Percentiles rank a stretch among this genome's conserved stretches.
Conservation (phyloP, 257 asterid genomes). For the Petunia axillaris region DNA sequence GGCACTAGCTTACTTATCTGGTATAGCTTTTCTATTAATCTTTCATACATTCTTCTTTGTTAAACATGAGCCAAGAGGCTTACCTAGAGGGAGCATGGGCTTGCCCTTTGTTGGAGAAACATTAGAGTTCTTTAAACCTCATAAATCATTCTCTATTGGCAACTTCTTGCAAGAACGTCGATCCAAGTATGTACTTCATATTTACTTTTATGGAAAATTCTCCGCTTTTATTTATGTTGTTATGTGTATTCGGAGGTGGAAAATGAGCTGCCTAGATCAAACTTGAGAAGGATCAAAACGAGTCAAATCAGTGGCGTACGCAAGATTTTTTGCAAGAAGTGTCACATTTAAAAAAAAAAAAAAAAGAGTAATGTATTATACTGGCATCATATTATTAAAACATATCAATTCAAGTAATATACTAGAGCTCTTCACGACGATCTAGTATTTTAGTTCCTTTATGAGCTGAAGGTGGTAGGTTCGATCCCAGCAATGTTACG, state of each 20-base stretch:
- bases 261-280: not conserved
- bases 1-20: constrained; percentile 23
- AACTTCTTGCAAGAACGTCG: constrained; percentile 57
- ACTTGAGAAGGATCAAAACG: not conserved
- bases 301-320: not conserved
- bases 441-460: no score
- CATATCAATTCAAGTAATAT: no score
- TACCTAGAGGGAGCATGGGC: constrained; percentile 66
- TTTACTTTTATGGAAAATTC: not conserved
- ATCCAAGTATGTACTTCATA: constrained; percentile 37
- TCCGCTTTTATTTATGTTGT: not conserved
- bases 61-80: not conserved
- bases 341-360: no score
- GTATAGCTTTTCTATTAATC: constrained; percentile 13
- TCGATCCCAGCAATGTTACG: no score
- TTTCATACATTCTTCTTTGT: not conserved
- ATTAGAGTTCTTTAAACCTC: constrained; percentile 62
- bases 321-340: no score
- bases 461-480: no score
- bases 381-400: no score
- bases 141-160: constrained; percentile 58
- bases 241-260: not conserved
- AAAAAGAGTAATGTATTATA: no score
- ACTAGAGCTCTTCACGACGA: no score
- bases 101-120: constrained; percentile 77